These are phyloP conservation scores for Trichophyton equinum DNA, from an alignment of 2,329 filamentous ascomycete species.

Conservation along the genomic window DNA sequence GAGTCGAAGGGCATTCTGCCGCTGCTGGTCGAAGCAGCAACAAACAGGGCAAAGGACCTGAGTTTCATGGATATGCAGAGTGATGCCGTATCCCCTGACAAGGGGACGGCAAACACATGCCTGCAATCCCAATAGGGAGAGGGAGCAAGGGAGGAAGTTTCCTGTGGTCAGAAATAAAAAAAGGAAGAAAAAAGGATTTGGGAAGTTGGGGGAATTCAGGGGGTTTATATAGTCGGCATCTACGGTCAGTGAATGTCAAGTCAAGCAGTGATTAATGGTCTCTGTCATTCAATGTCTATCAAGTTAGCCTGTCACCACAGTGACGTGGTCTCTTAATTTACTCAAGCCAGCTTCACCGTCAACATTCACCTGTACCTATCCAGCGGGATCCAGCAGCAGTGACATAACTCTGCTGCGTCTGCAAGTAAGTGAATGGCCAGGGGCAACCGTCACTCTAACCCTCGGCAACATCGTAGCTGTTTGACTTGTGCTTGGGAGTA, in stretches of 20 bases:
- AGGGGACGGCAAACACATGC: background rate
- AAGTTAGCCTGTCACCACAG: background rate
- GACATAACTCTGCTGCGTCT: background rate
- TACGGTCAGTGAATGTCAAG: background rate
- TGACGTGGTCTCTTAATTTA: background rate
- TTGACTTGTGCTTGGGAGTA: slow-evolving; percentile 94
- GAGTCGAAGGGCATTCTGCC: no score
- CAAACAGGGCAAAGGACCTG: no score
- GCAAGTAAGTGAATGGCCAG: background rate
- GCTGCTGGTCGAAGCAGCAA: no score
- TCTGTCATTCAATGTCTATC: background rate
- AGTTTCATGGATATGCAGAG: no score
- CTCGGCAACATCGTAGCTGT: slow-evolving; percentile 65
- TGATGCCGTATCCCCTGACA: no score
- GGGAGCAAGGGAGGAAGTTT: background rate
- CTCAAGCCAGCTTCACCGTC: background rate
- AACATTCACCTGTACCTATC: background rate
- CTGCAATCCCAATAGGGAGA: background rate
- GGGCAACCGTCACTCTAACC: slow-evolving; percentile 4
- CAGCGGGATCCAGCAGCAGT: background rate
- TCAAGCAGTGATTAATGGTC: background rate
- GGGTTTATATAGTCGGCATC: background rate
- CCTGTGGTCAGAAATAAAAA: background rate
- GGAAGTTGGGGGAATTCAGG: background rate
- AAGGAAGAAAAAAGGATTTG: background rate